Base-by-base conservation (phyloP, 805 yeast species). In the Metschnikowia amazonensis region DNA sequence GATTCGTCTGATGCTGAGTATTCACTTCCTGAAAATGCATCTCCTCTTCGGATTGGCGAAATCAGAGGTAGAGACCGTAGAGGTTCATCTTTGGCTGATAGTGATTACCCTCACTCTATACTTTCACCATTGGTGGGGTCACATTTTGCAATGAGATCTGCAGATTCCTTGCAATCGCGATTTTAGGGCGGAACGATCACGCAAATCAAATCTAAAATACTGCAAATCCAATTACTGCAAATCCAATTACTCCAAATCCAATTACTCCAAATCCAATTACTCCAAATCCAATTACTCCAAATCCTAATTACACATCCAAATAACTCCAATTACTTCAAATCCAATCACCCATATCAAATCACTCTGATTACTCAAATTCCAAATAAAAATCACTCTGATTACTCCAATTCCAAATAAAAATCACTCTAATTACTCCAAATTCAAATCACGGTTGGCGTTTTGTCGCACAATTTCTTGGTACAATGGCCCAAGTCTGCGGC, bases 401-500 rank as follows among this genome's bases (percentile, higher is more conserved):
- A n/a, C n/a, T n/a, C n/a, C n/a, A n/a, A n/a, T n/a, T n/a, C n/a
- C n/a, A n/a, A n/a, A n/a, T n/a, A n/a, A n/a, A n/a, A n/a, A n/a
- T n/a, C n/a, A n/a, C n/a, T n/a, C n/a, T n/a, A n/a, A n/a, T n/a
- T n/a, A n/a, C n/a, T n/a, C n/a, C n/a, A n/a, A n/a, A n/a, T n/a
- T n/a, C n/a, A 13, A 3, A 5, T 13, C 30, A 11, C 14, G 41
- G 30, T 20, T 18, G 36, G 18, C 23, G 27, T 40, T 39, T 37
- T 34, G 45, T 8, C 33, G 41, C 5, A 31, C 18, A n/a, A 46
- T 44, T 39, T 58, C 58, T 16, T 25, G 30, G 43, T 55, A 70
- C 6, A 66, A 49, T 0, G 62, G 48, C 4, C 77, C 78, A 13
- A 76, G 49, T 24, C 47, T 57, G 1, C 54, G 56, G 11, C 56